These are phyloP conservation scores for Tilletiopsis washingtonensis DNA, from an alignment of 1,284 basidiomycete species.

Conservation along the genomic window DNA sequence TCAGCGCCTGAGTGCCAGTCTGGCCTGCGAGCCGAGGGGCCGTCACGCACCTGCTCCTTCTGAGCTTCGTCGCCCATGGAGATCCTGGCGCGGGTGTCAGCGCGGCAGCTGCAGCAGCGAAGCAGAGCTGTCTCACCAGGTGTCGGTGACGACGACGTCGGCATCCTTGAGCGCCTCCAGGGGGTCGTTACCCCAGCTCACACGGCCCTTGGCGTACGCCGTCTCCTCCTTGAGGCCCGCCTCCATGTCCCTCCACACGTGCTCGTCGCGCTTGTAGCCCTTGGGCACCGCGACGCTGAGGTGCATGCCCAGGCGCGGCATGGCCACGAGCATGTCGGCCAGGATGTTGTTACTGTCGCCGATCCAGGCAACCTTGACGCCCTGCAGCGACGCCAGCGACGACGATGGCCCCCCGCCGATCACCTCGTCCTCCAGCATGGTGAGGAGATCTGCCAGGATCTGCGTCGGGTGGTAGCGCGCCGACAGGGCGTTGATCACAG, in stretches of 20 bases:
- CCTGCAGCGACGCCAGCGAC: constrained; percentile 46
- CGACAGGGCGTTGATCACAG: constrained; percentile 90
- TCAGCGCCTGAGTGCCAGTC: too few relatives aligned
- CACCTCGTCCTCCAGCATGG: constrained; percentile 62
- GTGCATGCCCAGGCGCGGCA: constrained; percentile 81
- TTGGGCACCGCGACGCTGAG: constrained; percentile 74
- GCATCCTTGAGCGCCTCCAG: constrained; percentile 78
- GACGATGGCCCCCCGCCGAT: constrained; percentile 43
- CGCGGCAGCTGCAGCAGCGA: background rate
- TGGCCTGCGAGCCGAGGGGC: too few relatives aligned
- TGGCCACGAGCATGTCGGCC: constrained; percentile 93
- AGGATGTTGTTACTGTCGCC: constrained; percentile 94
- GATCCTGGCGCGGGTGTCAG: constrained; percentile 67
- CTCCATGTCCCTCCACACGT: constrained; percentile 57
- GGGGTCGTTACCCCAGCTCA: constrained; percentile 71
- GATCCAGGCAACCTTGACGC: constrained; percentile 62
- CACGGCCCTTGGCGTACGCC: constrained; percentile 50
- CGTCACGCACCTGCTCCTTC: too few relatives aligned
- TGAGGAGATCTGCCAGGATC: constrained; percentile 84
- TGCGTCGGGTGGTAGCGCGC: constrained; percentile 95
- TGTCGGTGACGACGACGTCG: constrained; percentile 76
- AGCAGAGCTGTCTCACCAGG: constrained; percentile 16
- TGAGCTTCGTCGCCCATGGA: constrained; percentile 98
- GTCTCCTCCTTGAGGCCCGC: constrained; percentile 28
- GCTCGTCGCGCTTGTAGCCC: constrained; percentile 68